A percentile compares a stretch with the other conserved stretches of the same genome.
Evolutionary conservation across 1,284 basidiomycete genomes (phyloP).

Genomic region (Anthracocystis setariae): DNA sequence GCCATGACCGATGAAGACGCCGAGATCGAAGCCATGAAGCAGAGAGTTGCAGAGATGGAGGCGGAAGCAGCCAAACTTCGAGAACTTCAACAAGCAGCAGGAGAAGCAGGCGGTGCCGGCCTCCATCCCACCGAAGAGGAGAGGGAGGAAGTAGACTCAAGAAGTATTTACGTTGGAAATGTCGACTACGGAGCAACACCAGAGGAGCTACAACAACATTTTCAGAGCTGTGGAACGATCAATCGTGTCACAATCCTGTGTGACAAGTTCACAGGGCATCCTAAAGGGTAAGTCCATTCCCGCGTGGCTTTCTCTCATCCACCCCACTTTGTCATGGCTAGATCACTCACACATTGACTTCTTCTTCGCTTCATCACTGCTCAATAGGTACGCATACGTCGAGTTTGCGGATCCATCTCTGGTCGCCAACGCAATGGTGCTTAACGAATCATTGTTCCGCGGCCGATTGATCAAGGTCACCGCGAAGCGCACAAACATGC

Average conservation of each 20-base stretch:
- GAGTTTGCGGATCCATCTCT: slow-evolving; percentile 96
- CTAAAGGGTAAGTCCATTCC: slow-evolving; percentile 83
- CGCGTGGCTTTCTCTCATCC: no score
- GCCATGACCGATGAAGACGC: slow-evolving; percentile 59
- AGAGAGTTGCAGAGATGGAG: slow-evolving; percentile 81
- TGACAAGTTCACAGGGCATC: slow-evolving; percentile 99
- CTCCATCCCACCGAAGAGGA: slow-evolving; percentile 61
- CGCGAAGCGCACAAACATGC: slow-evolving; percentile 66
- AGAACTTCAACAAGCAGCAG: slow-evolving; percentile 88
- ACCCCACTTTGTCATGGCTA: no score
- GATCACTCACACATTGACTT: no score
- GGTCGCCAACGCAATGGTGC: slow-evolving; percentile 89
- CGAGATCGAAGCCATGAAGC: slow-evolving; percentile 81
- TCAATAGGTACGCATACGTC: slow-evolving; percentile 91
- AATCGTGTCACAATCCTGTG: slow-evolving; percentile 99
- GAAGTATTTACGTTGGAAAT: slow-evolving; percentile 96
- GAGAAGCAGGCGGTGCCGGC: slow-evolving; percentile 67
- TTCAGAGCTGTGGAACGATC: slow-evolving; percentile 96
- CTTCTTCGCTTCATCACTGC: no score
- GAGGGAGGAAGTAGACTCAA: slow-evolving; percentile 78
- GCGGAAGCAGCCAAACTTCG: slow-evolving; percentile 86
- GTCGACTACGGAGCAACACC: slow-evolving; percentile 98
- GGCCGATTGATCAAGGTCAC: slow-evolving; percentile 84
- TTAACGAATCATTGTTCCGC: slow-evolving; percentile 94
- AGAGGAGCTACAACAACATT: slow-evolving; percentile 97